Conservation (phyloP, 1,284 basidiomycete genomes). For the Neotropicomus parvogracilis region DNA sequence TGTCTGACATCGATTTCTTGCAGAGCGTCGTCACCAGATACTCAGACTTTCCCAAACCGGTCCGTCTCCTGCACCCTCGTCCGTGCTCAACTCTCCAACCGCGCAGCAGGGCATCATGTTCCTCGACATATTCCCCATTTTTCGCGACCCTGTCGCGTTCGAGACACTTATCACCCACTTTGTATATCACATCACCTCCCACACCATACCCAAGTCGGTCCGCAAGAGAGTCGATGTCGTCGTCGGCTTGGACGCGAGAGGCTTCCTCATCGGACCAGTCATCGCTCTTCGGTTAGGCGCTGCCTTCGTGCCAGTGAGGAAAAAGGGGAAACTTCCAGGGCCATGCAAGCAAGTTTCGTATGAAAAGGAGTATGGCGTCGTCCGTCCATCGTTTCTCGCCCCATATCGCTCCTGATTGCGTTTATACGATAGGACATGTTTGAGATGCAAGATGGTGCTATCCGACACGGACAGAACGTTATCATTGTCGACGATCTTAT, state of each 20-base stretch:
- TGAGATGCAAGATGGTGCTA: slow-evolving; percentile 91
- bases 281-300: slow-evolving; percentile 90
- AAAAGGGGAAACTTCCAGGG: slow-evolving; percentile 93
- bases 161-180: slow-evolving; percentile 92
- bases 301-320: slow-evolving; percentile 95
- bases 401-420: slow-evolving; percentile 2
- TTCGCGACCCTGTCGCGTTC: slow-evolving; percentile 79
- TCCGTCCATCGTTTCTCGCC: slow-evolving; percentile 37
- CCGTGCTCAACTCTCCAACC: neutral
- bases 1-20: slow-evolving; percentile 78
- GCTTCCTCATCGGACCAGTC: slow-evolving; percentile 93
- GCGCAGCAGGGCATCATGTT: slow-evolving; percentile 67
- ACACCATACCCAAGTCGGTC: slow-evolving; percentile 60
- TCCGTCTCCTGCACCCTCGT: slow-evolving; percentile 32
- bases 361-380: slow-evolving; percentile 91
- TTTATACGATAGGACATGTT: slow-evolving; percentile 68
- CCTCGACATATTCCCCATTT: slow-evolving; percentile 88
- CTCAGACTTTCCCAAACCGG: slow-evolving; percentile 87
- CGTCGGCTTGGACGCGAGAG: slow-evolving; percentile 94
- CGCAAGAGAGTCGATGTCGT: slow-evolving; percentile 86
- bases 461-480: slow-evolving; percentile 80
- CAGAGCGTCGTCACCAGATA: slow-evolving; percentile 65
- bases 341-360: slow-evolving; percentile 75
- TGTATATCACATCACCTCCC: slow-evolving; percentile 79
- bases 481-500: slow-evolving; percentile 95